A percentile compares a stretch with the other conserved stretches of the same genome.
Conservation (phyloP, 2,329 filamentous ascomycete genomes). For the Cladosporium halotolerans region DNA sequence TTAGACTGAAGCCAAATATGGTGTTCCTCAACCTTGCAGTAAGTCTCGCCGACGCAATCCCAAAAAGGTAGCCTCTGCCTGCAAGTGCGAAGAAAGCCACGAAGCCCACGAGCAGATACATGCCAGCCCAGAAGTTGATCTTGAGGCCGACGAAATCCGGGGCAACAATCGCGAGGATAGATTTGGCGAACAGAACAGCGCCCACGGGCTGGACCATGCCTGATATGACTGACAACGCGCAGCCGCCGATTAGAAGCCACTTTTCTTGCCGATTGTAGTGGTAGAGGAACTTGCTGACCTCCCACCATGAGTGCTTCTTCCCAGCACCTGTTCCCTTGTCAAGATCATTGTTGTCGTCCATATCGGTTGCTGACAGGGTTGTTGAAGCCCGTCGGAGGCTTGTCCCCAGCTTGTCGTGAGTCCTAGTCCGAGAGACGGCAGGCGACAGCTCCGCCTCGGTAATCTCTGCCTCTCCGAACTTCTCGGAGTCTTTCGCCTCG, state of each 20-base stretch:
- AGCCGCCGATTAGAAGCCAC: slow-evolving; percentile 54
- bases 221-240: slow-evolving; percentile 49
- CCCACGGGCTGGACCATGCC: slow-evolving; percentile 44
- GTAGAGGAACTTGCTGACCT: slow-evolving; percentile 51
- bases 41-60: slow-evolving; percentile 39
- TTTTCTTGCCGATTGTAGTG: slow-evolving; percentile 70
- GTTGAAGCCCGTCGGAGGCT: background rate
- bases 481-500: slow-evolving; percentile 16
- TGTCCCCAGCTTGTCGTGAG: background rate
- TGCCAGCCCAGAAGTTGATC: slow-evolving; percentile 51
- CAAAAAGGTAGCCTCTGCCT: slow-evolving; percentile 39
- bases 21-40: slow-evolving; percentile 32
- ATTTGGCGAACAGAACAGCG: slow-evolving; percentile 44
- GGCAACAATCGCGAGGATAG: slow-evolving; percentile 56
- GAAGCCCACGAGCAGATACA: slow-evolving; percentile 66
- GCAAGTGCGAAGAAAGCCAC: slow-evolving; percentile 54
- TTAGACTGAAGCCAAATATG: slow-evolving; percentile 23
- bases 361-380: background rate
- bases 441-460: slow-evolving; percentile 22
- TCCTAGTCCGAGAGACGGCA: background rate
- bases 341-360: background rate
- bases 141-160: slow-evolving; percentile 52
- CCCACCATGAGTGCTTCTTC: slow-evolving; percentile 34
- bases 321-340: slow-evolving; percentile 18
- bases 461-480: slow-evolving; percentile 24